Evolutionary conservation across 768 basidiomycete genomes (phyloP), one percentile per base, ranked within the genome.

Genomic region (Aureoboletus auriporus): DNA sequence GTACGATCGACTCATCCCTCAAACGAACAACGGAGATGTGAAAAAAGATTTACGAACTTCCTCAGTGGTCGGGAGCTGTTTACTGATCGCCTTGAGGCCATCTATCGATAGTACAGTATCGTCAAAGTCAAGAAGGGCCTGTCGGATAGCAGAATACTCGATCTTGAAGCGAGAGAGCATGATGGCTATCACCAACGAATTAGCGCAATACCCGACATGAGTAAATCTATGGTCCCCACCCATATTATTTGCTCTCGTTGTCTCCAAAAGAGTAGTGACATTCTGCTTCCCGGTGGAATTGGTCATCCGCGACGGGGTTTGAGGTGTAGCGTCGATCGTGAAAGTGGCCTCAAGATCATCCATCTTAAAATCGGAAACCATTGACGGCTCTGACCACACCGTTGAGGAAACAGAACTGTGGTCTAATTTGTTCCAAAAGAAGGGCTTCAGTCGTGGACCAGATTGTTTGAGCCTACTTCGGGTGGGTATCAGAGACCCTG

Each of bases 371-470:
- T 71, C 51, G 1, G 76, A 53, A 11, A 66, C 59, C 0, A 62
- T n/a, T 4, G 68, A 58, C 9, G 79, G 51, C 27, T 88, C 84
- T 43, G 71, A 74, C 90, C 91, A 97, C 9, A 97, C 75, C 1
- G 87, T 87, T 7, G 75, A 58, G 4, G 56, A 52, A 5, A 76
- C 55, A 6, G 69, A 60, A 7, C 71, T 55, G 11, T 61, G 63
- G n/a, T 75, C 69, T 5, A 93, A 52, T 57, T 95, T 94, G 54
- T 82, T 86, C 93, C 93, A 95, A 64, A 92, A 92, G 71, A 96
- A 93, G 2, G 93, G 89, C 65, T 87, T 86, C 44, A 90, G 63
- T 40, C 78, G 76, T n/a, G 83, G 81, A 11, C 71, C 73, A 23
- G 60, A 55, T 8, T 62, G 52, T 52, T 70, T 75, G 20, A 58